phyloP scores from a whole-genome alignment of 345 rosid species.

The Sisymbrium altissimum region DNA sequence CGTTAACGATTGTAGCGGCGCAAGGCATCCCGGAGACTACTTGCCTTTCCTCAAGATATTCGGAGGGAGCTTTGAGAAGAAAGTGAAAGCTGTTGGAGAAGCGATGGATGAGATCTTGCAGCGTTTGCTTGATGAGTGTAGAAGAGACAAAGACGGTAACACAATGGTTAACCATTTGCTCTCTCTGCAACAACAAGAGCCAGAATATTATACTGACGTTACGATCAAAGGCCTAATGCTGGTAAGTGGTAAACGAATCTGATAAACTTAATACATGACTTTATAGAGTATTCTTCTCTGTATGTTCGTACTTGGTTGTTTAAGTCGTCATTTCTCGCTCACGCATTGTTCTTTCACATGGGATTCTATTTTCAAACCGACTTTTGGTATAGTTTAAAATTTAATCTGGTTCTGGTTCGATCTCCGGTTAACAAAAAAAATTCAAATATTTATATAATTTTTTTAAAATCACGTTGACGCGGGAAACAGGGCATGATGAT shows the following conservation, averaged over 20 bases:
- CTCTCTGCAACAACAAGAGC: constrained; percentile 35
- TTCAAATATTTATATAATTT: neutral
- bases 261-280: neutral
- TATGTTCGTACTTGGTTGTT: neutral
- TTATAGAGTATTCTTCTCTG: neutral
- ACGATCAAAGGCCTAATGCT: constrained; percentile 34
- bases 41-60: constrained; percentile 25
- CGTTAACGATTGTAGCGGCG: constrained; percentile 16
- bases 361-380: neutral
- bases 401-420: neutral
- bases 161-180: constrained; percentile 37
- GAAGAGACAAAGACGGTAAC: constrained; percentile 22
- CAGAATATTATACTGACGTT: constrained; percentile 42
- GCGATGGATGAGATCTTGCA: constrained; percentile 32
- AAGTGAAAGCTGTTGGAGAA: constrained; percentile 14
- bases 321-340: neutral
- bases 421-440: neutral
- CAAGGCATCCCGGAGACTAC: constrained; percentile 31
- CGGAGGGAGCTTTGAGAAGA: constrained; percentile 23
- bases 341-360: too few relatives aligned
- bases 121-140: constrained; percentile 31
- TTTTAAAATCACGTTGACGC: neutral
- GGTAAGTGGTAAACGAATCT: constrained; percentile 14
- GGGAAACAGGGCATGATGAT: constrained; percentile 31
- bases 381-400: neutral